Evolutionary conservation across 495 filamentous ascomycete genomes (phyloP).

Genomic region (Penicillium tannophilum): DNA sequence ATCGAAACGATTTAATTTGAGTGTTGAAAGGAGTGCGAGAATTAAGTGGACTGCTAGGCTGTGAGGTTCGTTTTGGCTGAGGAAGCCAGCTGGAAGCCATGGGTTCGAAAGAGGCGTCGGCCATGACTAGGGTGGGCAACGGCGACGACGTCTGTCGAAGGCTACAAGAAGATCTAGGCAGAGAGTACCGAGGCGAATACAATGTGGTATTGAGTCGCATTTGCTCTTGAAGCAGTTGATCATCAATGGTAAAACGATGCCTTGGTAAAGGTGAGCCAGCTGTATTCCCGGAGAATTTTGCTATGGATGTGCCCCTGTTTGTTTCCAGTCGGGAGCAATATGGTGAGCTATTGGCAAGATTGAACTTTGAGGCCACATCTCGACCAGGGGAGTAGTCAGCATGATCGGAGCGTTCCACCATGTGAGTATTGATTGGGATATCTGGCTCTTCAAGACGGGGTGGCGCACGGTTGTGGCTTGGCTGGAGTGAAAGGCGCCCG

Average conservation of each 20-base stretch:
- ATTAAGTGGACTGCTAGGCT: slow-evolving; percentile 1
- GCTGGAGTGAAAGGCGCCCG: slow-evolving; percentile 5
- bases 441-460: not conserved
- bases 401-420: not conserved
- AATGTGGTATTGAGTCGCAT: not conserved
- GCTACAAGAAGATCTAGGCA: not conserved
- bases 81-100: slow-evolving; percentile 22
- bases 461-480: slow-evolving; percentile 1
- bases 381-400: not conserved
- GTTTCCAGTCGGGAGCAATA: not conserved
- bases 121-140: slow-evolving; percentile 4
- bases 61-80: slow-evolving; percentile 4
- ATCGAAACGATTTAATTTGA: not conserved
- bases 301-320: not conserved
- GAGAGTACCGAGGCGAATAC: not conserved
- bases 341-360: not conserved
- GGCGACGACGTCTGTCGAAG: slow-evolving; percentile 1
- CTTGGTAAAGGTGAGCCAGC: not conserved
- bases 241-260: slow-evolving; percentile 24
- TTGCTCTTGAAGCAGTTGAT: slow-evolving; percentile 17
- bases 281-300: not conserved
- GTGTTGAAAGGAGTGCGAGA: not conserved
- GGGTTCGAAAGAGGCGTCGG: slow-evolving; percentile 3
- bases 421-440: not conserved
- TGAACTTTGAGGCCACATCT: not conserved